Evolutionary conservation across 441 rosid genomes (phyloP), one percentile per base, ranked within the genome.

Genomic region (Melastoma candidum): DNA sequence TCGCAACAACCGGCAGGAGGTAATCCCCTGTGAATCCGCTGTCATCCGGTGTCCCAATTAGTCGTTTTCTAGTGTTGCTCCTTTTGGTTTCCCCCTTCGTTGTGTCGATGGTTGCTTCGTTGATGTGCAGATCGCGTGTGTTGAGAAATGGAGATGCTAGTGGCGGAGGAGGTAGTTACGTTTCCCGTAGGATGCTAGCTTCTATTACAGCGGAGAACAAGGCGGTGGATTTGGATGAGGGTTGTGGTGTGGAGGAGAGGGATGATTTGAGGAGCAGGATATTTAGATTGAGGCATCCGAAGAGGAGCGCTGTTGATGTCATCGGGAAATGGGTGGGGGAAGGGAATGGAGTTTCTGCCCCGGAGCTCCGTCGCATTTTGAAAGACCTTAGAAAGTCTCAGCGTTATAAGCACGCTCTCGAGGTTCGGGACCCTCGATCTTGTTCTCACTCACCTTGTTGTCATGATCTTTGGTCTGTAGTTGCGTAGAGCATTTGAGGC

Each of bases 391-490:
- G 80, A 55, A 78, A 65, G 64, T 81, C 76, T 56, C 86, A 77
- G 60, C 88, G 96, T 36, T 85, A 61, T 74, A 85, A 83, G 66
- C 96, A 90, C 52, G 95, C 96, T 53, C 88, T 90, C 47, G 93
- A 90, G 95, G 96, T 90, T 54, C 12, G 8, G 5, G 22, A 46
- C 51, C 5, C 41, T 32, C 41, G 8, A 17, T 12, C 26, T 8
- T 45, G 46, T 2, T 12, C 36, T 41, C 51, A 12, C 17, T 49
- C 10, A 27, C 53, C 48, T 45, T 11, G 11, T 46, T 36, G n/a
- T 12, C 50, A n/a, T 45, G 2, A 43, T 17, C 26, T 43, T 0
- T 44, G 7, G 43, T n/a, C 12, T 12, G 48, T 39, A 5, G 51
- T 43, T 6, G 39, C 48, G 57, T 54, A 58, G 54, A 47, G 41